Conservation (phyloP, 2,329 filamentous ascomycete genomes). For the Dactylella cylindrospora region DNA sequence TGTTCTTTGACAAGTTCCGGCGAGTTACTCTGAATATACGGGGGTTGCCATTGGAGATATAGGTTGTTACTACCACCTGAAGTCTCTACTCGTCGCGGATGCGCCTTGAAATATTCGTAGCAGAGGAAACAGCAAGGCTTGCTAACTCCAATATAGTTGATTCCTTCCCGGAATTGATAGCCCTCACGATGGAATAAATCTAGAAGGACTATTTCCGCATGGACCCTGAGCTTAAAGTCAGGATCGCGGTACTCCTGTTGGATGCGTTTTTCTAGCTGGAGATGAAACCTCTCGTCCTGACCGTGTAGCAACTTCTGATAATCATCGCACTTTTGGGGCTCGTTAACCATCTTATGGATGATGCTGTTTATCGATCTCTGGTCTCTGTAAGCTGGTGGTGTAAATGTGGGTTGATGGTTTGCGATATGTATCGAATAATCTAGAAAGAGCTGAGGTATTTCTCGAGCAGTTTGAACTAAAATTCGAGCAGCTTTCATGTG, state of each 20-base stretch:
- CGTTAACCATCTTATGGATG: conserved; percentile 1
- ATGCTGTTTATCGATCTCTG: conserved; percentile 7
- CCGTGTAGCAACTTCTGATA: neutral
- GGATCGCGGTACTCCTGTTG: neutral
- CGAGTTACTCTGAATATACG: conserved; percentile 3
- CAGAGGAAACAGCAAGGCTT: conserved; percentile 23
- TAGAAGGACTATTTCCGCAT: conserved; percentile 9
- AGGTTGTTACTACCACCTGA: conserved; percentile 24
- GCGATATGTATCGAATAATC: conserved; percentile 3
- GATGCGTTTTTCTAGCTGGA: neutral
- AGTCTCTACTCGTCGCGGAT: neutral
- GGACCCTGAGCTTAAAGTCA: conserved; percentile 3
- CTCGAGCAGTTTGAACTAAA: neutral
- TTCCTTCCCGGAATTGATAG: neutral
- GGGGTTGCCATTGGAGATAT: conserved; percentile 17
- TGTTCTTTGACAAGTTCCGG: conserved; percentile 2
- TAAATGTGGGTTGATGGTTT: neutral
- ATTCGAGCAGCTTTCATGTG: conserved; percentile 5
- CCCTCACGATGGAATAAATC: conserved; percentile 2
- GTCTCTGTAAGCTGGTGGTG: neutral
- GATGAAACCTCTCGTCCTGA: neutral
- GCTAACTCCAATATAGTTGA: conserved; percentile 15
- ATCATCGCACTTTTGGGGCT: neutral
- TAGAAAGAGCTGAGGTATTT: neutral
- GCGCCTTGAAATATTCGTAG: conserved; percentile 15